Percentiles rank a stretch among this genome's conserved stretches.
These are phyloP conservation scores for Acanthamoeba comandoni DNA, from an alignment of 208 protist genomes.

Conservation along the genomic window DNA sequence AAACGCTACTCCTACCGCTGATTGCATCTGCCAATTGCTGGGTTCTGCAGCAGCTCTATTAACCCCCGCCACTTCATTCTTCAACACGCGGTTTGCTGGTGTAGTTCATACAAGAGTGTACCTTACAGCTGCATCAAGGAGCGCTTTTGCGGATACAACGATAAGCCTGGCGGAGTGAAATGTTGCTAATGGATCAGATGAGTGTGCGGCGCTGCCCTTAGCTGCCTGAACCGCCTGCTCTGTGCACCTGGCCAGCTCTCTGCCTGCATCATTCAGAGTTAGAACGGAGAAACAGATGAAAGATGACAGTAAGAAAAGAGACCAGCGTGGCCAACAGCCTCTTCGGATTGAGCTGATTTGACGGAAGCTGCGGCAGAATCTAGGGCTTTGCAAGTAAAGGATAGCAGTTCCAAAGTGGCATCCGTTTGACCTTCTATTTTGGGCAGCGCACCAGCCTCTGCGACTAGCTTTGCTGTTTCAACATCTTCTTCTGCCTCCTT, in stretches of 20 bases:
- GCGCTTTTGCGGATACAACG: too few species aligned
- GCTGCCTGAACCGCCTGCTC: conserved; percentile 30
- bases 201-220: conserved; percentile 20
- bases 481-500: background rate
- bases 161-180: too few species aligned
- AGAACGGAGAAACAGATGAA: too few species aligned
- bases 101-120: too few species aligned
- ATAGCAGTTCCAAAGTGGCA: background rate
- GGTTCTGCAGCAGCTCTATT: too few species aligned
- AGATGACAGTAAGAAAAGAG: too few species aligned
- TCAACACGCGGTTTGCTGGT: too few species aligned
- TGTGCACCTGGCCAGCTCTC: background rate
- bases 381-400: conserved; percentile 11
- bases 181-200: too few species aligned
- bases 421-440: background rate
- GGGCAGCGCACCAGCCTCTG: conserved; percentile 50
- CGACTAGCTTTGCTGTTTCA: conserved; percentile 26
- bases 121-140: too few species aligned
- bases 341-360: background rate
- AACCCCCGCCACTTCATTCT: too few species aligned
- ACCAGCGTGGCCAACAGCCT: conserved; percentile 11
- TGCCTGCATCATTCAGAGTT: background rate
- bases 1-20: too few species aligned
- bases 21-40: too few species aligned
- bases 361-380: background rate